Conservation (phyloP, 2,329 filamentous ascomycete genomes). For the Fusarium palustre region DNA sequence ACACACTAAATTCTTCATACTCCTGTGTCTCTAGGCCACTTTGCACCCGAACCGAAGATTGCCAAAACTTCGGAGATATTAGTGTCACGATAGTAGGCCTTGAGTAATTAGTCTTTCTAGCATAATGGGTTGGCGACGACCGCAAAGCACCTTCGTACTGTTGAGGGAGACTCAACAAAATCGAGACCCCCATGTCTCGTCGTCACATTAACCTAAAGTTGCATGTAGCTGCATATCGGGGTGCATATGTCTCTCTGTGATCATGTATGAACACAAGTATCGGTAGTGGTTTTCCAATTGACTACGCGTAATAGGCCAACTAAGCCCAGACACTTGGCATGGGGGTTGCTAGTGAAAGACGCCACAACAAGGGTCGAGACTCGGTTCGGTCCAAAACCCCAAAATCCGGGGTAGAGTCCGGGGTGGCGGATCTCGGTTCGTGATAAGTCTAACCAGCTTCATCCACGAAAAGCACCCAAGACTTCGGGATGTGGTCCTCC, state of each 20-base stretch:
- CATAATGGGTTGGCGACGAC: not conserved
- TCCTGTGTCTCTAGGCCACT: not conserved
- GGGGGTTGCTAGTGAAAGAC: not conserved
- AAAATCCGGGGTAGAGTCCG: constrained; percentile 14
- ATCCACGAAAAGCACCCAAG: constrained; percentile 18
- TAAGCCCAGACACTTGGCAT: constrained; percentile 9
- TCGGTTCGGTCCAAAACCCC: constrained; percentile 35
- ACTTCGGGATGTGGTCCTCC: constrained; percentile 36
- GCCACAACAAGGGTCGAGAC: constrained; percentile 12
- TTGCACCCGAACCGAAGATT: not conserved
- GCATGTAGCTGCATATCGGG: not conserved
- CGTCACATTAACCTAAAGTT: not conserved
- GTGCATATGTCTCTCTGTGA: not conserved
- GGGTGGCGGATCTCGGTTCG: constrained; percentile 29
- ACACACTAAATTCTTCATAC: not conserved
- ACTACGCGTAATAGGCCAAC: constrained; percentile 8
- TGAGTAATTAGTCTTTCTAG: not conserved
- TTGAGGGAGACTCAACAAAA: not conserved
- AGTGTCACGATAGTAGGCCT: not conserved
- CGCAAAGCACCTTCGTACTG: not conserved
- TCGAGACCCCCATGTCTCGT: not conserved
- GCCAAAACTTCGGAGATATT: not conserved
- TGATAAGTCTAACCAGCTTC: constrained; percentile 24
- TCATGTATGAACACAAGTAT: not conserved
- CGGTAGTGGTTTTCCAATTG: not conserved